These are phyloP conservation scores for Saksenaea oblongispora DNA, from an alignment of 371 early-diverging fungal species.

Conservation along the genomic window DNA sequence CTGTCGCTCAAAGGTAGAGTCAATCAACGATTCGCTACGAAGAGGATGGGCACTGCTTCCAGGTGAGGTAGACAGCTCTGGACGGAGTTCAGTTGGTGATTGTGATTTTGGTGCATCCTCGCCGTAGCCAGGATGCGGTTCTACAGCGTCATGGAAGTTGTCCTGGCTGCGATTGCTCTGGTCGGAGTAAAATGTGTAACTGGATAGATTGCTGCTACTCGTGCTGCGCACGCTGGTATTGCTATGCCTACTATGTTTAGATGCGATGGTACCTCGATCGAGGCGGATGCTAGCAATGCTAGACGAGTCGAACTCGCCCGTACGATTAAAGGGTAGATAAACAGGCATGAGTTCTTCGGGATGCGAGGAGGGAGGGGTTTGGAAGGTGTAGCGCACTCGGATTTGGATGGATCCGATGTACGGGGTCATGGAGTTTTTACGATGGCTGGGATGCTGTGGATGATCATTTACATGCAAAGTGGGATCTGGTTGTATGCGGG, in stretches of 20 bases:
- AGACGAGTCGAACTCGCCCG: slow-evolving; percentile 23
- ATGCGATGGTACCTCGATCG: slow-evolving; percentile 21
- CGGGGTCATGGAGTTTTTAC: slow-evolving; percentile 47
- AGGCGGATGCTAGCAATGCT: slow-evolving; percentile 25
- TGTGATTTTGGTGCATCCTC: slow-evolving; percentile 16
- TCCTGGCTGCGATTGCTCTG: not conserved
- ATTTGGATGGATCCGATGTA: slow-evolving; percentile 49
- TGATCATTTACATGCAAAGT: slow-evolving; percentile 16
- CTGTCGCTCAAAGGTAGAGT: slow-evolving; percentile 29
- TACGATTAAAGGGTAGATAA: slow-evolving; percentile 12
- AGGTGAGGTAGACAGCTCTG: not conserved
- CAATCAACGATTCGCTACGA: slow-evolving; percentile 32
- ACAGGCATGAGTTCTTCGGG: slow-evolving; percentile 16
- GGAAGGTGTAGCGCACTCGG: slow-evolving; percentile 45
- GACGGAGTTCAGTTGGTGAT: not conserved
- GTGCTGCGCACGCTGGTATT: slow-evolving; percentile 15
- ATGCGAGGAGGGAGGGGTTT: slow-evolving; percentile 26
- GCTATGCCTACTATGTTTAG: slow-evolving; percentile 18
- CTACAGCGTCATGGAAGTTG: slow-evolving; percentile 37
- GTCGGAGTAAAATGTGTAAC: slow-evolving; percentile 6
- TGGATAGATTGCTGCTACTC: slow-evolving; percentile 12
- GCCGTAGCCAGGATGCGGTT: slow-evolving; percentile 28
- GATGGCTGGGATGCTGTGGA: slow-evolving; percentile 39
- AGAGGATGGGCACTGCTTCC: slow-evolving; percentile 6
- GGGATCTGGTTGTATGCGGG: not conserved